Evolutionary conservation across 257 asterid species (phyloP).

Genomic region (Ligustrum vulgare): DNA sequence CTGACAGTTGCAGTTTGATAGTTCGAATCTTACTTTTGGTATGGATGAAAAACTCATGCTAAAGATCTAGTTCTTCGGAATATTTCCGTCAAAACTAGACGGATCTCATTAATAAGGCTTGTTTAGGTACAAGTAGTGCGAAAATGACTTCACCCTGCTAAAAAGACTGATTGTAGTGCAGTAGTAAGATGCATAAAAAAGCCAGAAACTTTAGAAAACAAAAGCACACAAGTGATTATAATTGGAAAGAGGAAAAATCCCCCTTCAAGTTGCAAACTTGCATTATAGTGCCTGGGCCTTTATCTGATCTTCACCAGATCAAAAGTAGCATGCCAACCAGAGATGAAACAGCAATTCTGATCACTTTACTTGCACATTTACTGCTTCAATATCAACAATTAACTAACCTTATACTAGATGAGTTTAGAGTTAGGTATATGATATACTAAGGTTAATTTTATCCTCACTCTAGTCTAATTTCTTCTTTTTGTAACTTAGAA

Average conservation of each 20-base stretch:
- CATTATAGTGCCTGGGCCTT: neutral
- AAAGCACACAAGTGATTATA: neutral
- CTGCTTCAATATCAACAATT: neutral
- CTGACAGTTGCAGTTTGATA: too few species aligned
- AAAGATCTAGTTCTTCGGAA: neutral
- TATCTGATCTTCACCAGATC: neutral
- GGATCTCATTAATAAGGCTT: neutral
- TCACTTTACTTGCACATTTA: neutral
- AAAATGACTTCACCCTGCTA: neutral
- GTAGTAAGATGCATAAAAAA: neutral
- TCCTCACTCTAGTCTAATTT: too few species aligned
- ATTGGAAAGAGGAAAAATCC: neutral
- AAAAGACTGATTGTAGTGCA: neutral
- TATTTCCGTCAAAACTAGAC: neutral
- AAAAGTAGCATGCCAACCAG: neutral
- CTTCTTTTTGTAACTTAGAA: too few species aligned
- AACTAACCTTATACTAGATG: too few species aligned
- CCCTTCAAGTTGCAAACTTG: neutral
- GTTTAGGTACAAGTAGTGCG: neutral
- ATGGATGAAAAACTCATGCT: too few species aligned
- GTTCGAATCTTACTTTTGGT: too few species aligned
- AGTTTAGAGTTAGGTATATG: too few species aligned
- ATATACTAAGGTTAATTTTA: too few species aligned
- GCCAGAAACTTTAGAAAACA: neutral
- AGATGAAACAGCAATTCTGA: neutral